Base-by-base conservation (phyloP, 148 eudicot genomes). In the Persicaria maculosa region DNA sequence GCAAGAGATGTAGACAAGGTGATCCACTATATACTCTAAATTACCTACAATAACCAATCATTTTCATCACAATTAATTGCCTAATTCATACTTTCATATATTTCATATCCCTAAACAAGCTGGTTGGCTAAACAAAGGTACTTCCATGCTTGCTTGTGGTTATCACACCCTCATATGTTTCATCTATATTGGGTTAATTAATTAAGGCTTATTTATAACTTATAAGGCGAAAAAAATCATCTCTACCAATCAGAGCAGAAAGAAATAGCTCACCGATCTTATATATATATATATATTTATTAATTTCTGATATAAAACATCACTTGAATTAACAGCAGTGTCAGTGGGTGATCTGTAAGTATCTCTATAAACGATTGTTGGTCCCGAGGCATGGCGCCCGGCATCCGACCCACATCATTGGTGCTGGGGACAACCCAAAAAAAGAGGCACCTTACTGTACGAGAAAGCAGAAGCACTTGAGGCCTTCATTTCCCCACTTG, bases 401-500 rank as follows among this genome's bases (percentile, higher is more conserved):
- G 17, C 6, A 40, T 9, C 4, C 6, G 70, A 17, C 45, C 68
- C 68, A 62, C 68, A 65, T 6, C 19, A 11, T 65, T 40, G 70
- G 70, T 40, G 47, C 19, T 6, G 1, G 36, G 43, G 70, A 65
- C 70, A 65, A 43, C 70, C 70, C 5, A 36, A 40, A 40, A 40
- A 65, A 65, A 65, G 4, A 19, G 47, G 45, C 47, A 65, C 46
- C 46, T 46, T 15, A 65, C 19, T 36, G 70, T 65, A 65, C 70
- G 14, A 65, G 70, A 65, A 65, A 65, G 70, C 47, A 65, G 12
- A 65, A 65, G 70, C 70, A 65, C 70, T 65, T 36, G 17, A 65
- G 17, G 44, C 70, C 70, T 65, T 65, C 70, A 36, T 46, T 12
- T 40, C 58, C 70, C 47, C 47, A 65, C 70, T 65, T 65, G 70